A percentile compares a stretch with the other conserved stretches of the same genome.
These are phyloP conservation scores for Rachicladosporium sp. DNA, from an alignment of 2,329 filamentous ascomycete species.

Conservation along the genomic window DNA sequence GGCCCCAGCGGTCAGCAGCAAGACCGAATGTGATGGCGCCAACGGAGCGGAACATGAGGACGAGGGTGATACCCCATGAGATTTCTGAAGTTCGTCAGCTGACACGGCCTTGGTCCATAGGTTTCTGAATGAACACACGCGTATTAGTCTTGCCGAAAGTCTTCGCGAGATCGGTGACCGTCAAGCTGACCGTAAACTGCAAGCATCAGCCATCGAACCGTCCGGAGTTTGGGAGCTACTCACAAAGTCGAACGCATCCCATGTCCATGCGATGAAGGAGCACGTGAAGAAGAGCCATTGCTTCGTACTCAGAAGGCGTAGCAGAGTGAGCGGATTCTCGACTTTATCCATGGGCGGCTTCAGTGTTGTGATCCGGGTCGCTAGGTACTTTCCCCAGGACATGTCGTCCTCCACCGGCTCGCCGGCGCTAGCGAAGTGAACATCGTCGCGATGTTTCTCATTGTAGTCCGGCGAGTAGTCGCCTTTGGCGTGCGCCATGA, in stretches of 20 bases:
- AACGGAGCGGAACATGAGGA: conserved; percentile 51
- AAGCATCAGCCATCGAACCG: too few species aligned
- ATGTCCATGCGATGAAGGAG: conserved; percentile 39
- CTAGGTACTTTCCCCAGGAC: conserved; percentile 36
- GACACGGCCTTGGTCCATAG: too few species aligned
- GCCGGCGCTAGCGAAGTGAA: conserved; percentile 8
- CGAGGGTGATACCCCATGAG: conserved; percentile 46
- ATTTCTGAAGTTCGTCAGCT: conserved; percentile 30
- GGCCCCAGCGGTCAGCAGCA: conserved; percentile 21
- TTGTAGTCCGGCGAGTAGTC: conserved; percentile 6
- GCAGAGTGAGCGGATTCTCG: conserved; percentile 41
- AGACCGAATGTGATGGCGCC: conserved; percentile 46
- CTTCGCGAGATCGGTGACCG: conserved; percentile 40
- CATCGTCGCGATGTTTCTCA: conserved; percentile 11
- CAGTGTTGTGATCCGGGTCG: conserved; percentile 41
- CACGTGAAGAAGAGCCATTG: conserved; percentile 48
- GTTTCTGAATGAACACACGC: too few species aligned
- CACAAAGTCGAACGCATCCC: conserved; percentile 15
- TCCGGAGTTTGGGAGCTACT: conserved; percentile 33
- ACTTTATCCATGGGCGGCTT: conserved; percentile 43
- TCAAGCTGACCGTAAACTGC: conserved; percentile 45
- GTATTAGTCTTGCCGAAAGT: conserved; percentile 42
- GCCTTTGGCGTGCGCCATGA: conserved; percentile 8
- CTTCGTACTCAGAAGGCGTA: conserved; percentile 39
- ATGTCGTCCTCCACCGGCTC: conserved; percentile 18